A percentile compares a stretch with the other conserved stretches of the same genome.
Evolutionary conservation across 805 yeast species (phyloP).

Genomic region (Saturnispora serradocipensis): DNA sequence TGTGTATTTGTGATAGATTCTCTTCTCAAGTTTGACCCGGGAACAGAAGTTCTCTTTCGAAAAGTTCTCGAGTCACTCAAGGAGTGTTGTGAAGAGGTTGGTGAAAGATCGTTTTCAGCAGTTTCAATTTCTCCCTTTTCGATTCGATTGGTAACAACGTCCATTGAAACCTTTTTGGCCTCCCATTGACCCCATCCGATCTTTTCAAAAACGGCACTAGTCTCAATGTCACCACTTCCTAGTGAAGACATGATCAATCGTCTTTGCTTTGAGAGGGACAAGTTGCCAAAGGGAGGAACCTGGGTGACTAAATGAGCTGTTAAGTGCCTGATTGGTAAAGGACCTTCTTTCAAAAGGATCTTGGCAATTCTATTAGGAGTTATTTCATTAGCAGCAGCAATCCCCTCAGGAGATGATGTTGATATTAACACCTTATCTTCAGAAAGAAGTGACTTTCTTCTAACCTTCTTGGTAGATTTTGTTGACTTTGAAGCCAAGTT

Average conservation of each 20-base stretch:
- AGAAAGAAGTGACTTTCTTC: slow-evolving; percentile 10
- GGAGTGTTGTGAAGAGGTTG: neutral
- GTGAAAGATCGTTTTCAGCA: neutral
- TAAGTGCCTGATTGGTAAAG: slow-evolving; percentile 82
- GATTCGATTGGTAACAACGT: slow-evolving; percentile 19
- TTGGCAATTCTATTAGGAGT: slow-evolving; percentile 72
- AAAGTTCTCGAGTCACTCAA: neutral
- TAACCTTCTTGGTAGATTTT: slow-evolving; percentile 2
- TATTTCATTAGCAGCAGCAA: slow-evolving; percentile 78
- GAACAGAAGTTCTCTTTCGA: neutral
- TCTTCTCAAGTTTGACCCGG: slow-evolving; percentile 26
- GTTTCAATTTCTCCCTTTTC: slow-evolving; percentile 5
- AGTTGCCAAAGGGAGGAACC: slow-evolving; percentile 68
- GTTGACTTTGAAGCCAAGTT: neutral
- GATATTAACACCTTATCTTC: slow-evolving; percentile 34
- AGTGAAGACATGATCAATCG: slow-evolving; percentile 83
- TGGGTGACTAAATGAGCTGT: slow-evolving; percentile 68
- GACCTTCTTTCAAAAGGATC: slow-evolving; percentile 65
- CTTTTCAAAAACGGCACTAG: slow-evolving; percentile 71
- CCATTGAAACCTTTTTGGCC: slow-evolving; percentile 40
- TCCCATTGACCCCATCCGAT: slow-evolving; percentile 99
- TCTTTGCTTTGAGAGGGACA: slow-evolving; percentile 82
- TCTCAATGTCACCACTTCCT: slow-evolving; percentile 57
- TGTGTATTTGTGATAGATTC: slow-evolving; percentile 43
- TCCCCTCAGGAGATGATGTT: slow-evolving; percentile 80